Evolutionary conservation across 768 basidiomycete species (phyloP).

Genomic region (Leucocoprinus leucothites): DNA sequence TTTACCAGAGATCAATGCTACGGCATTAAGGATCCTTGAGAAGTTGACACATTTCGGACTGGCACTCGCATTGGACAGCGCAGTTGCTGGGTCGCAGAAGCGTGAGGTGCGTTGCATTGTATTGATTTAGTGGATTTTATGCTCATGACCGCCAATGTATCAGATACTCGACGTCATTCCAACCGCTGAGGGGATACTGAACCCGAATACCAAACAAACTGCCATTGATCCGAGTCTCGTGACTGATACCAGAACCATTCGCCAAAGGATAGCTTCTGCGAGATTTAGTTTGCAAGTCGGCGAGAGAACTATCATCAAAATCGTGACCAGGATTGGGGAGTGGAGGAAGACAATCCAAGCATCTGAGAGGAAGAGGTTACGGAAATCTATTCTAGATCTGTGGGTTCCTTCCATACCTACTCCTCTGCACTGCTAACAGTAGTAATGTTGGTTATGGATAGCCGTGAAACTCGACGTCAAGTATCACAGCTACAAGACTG

Average conservation of each 20-base stretch:
- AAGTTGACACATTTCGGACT: constrained; percentile 70
- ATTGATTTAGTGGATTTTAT: neutral
- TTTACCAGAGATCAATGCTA: constrained; percentile 36
- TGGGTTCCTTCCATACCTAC: constrained; percentile 28
- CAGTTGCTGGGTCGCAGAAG: constrained; percentile 63
- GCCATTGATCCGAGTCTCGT: constrained; percentile 53
- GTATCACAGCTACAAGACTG: constrained; percentile 59
- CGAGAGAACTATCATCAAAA: constrained; percentile 61
- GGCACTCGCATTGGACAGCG: constrained; percentile 62
- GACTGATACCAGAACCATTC: constrained; percentile 46
- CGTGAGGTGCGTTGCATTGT: constrained; percentile 50
- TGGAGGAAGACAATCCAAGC: constrained; percentile 69
- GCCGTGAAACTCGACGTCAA: constrained; percentile 77
- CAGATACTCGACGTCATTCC: constrained; percentile 61
- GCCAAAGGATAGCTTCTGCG: constrained; percentile 52
- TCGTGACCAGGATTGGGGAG: constrained; percentile 58
- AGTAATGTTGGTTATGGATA: constrained; percentile 25
- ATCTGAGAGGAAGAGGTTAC: constrained; percentile 69
- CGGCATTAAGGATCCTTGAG: constrained; percentile 55
- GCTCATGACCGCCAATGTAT: neutral
- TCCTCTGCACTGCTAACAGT: neutral
- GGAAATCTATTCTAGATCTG: constrained; percentile 75
- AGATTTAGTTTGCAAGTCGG: constrained; percentile 62
- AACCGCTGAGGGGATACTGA: constrained; percentile 47
- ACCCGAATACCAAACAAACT: constrained; percentile 44